These are phyloP conservation scores for Microcos paniculata DNA, from an alignment of 345 rosid species.

Conservation along the genomic window DNA sequence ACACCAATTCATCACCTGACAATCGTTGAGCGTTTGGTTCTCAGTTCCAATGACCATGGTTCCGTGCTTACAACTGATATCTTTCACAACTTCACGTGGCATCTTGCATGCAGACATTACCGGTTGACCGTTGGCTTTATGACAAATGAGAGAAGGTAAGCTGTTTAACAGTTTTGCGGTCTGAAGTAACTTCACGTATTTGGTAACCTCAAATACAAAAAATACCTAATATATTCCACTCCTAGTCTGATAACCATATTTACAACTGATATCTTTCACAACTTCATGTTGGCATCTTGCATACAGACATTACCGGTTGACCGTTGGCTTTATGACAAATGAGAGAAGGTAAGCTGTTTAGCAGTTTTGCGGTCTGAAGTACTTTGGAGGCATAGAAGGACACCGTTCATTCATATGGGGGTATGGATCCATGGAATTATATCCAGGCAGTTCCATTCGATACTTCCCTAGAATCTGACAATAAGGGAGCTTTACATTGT, in stretches of 20 bases:
- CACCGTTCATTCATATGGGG: constrained; percentile 68
- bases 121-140: background rate
- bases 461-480: constrained; percentile 93
- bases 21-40: background rate
- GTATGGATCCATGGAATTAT: constrained; percentile 80
- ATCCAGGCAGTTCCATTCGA: constrained; percentile 92
- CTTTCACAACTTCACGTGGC: background rate
- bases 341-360: constrained; percentile 27
- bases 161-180: constrained; percentile 59
- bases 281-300: constrained; percentile 7
- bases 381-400: constrained; percentile 87
- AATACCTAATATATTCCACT: background rate
- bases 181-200: constrained; percentile 25
- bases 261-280: constrained; percentile 8
- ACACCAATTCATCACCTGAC: background rate
- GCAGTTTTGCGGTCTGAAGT: constrained; percentile 64
- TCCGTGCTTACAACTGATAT: constrained; percentile 12
- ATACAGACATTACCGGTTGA: background rate
- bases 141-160: background rate
- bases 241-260: constrained; percentile 16
- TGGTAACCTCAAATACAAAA: background rate
- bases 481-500: constrained; percentile 71
- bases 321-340: background rate
- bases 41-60: background rate
- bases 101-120: background rate